These are phyloP conservation scores for Hygrophorus russula DNA, from an alignment of 768 basidiomycete species.

Conservation along the genomic window DNA sequence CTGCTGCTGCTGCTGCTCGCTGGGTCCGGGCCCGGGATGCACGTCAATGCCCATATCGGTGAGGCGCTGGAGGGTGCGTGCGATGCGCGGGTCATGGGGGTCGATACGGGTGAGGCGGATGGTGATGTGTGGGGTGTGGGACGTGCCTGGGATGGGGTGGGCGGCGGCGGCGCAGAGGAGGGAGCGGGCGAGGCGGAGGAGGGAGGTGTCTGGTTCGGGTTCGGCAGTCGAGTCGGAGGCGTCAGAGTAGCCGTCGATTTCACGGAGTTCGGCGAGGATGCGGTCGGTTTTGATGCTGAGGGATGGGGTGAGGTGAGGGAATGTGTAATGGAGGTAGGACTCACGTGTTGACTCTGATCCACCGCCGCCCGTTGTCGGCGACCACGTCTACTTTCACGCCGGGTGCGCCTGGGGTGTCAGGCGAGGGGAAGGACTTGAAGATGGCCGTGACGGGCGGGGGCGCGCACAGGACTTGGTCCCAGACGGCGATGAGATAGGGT, in stretches of 20 bases:
- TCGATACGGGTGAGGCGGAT: conserved; percentile 65
- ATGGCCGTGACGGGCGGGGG: conserved; percentile 45
- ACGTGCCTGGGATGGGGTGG: conserved; percentile 35
- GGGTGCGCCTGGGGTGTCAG: conserved; percentile 7
- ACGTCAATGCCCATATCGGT: conserved; percentile 55
- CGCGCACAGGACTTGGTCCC: conserved; percentile 64
- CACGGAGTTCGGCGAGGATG: conserved; percentile 69
- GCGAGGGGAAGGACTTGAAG: conserved; percentile 38
- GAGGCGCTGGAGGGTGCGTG: conserved; percentile 43
- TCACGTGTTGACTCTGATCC: conserved; percentile 86
- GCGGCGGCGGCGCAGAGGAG: conserved; percentile 54
- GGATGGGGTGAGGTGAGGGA: neutral
- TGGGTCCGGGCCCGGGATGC: conserved; percentile 17
- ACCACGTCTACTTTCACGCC: conserved; percentile 75
- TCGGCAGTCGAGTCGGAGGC: conserved; percentile 47
- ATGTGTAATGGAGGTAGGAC: conserved; percentile 13
- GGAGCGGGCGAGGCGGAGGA: conserved; percentile 58
- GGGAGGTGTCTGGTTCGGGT: conserved; percentile 56
- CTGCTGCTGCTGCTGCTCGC: too few relatives aligned
- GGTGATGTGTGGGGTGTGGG: conserved; percentile 34
- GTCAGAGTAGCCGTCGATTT: conserved; percentile 73
- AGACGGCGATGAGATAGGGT: conserved; percentile 70
- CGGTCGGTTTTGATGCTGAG: conserved; percentile 75
- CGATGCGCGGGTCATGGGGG: conserved; percentile 48
- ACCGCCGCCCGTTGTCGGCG: conserved; percentile 58